Evolutionary conservation across 768 basidiomycete genomes (phyloP), one percentile per base, ranked within the genome.

Genomic region (Terana coerulea): DNA sequence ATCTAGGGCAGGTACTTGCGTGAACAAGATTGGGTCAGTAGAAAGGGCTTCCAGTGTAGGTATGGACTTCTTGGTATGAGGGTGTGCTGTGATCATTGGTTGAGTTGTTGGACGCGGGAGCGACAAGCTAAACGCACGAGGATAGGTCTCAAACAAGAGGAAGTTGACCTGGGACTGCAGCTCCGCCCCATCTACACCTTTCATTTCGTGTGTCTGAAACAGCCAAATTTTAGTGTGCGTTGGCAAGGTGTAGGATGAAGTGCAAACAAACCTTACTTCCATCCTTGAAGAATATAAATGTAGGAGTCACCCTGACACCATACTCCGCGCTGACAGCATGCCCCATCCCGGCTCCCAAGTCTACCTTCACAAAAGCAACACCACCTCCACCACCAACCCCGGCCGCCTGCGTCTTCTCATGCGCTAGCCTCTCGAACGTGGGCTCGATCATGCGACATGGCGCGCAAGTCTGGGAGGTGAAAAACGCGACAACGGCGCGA

Each of bases 391-490:
- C 36, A 55, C 65, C 31, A 14, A 24, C 28, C 15, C 55, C 44
- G 56, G 21, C 51, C 5, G 26, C 59, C 9, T 68, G 64, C 4
- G 66, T 68, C 60, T 86, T 87, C 59, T 79, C 79, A 52, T 75
- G 75, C 4, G 93, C 86, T 14, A 95, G 74, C 5, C 81, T 70
- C 60, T 94, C 89, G 56, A 94, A 95, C 1, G 83, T 72, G 0
- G 93, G 93, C 51, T 87, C 88, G 53, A 95, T 88, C 74, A 86
- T 80, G 50, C 79, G 72, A 69, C 94, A 95, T 0, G 93, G 91
- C 2, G 80, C 76, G 59, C 93, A 95, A 2, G 75, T 77, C 15
- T 81, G 72, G 15, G 82, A 82, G 0, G 91, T 92, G 71, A 94
- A 95, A 67, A 93, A 84, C 4, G 83, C 88, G 1, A 91, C 80